Percentiles rank a stretch among this genome's conserved stretches.
phyloP scores from a whole-genome alignment of 2,329 filamentous ascomycete genomes.

The Zelopaecilomyces penicillatus region DNA sequence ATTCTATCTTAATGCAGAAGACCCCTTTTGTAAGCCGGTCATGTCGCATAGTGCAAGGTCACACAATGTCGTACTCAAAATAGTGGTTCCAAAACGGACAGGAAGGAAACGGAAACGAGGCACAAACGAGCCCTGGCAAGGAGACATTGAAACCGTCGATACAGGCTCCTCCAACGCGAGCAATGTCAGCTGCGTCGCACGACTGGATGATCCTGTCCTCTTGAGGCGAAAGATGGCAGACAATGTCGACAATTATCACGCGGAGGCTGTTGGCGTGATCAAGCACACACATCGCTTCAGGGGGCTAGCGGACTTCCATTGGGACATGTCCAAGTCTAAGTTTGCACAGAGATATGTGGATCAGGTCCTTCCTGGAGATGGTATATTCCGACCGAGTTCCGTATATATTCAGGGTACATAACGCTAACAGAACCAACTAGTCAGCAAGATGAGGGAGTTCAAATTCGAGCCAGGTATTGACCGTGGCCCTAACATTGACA shows the following conservation, averaged over 20 bases:
- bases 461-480: slow-evolving; percentile 56
- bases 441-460: slow-evolving; percentile 51
- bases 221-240: slow-evolving; percentile 60
- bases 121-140: slow-evolving; percentile 56
- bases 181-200: slow-evolving; percentile 33
- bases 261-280: slow-evolving; percentile 65
- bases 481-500: slow-evolving; percentile 51
- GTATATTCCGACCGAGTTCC: slow-evolving; percentile 32
- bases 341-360: slow-evolving; percentile 66
- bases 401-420: background rate
- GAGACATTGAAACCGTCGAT: slow-evolving; percentile 28
- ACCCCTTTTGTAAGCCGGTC: slow-evolving; percentile 69
- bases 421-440: slow-evolving; percentile 18
- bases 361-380: slow-evolving; percentile 61
- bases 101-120: slow-evolving; percentile 79
- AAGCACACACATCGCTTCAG: slow-evolving; percentile 81
- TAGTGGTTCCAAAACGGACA: slow-evolving; percentile 79
- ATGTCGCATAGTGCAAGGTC: slow-evolving; percentile 67
- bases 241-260: slow-evolving; percentile 56
- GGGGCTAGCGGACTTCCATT: slow-evolving; percentile 81
- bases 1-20: slow-evolving; percentile 71
- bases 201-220: slow-evolving; percentile 44
- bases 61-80: slow-evolving; percentile 77
- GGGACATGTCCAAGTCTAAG: slow-evolving; percentile 56
- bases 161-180: slow-evolving; percentile 7